Percentiles rank a stretch among this genome's conserved stretches.
These are phyloP conservation scores for Colletotrichum cordylinicola DNA, from an alignment of 2,329 filamentous ascomycete species.

Conservation along the genomic window DNA sequence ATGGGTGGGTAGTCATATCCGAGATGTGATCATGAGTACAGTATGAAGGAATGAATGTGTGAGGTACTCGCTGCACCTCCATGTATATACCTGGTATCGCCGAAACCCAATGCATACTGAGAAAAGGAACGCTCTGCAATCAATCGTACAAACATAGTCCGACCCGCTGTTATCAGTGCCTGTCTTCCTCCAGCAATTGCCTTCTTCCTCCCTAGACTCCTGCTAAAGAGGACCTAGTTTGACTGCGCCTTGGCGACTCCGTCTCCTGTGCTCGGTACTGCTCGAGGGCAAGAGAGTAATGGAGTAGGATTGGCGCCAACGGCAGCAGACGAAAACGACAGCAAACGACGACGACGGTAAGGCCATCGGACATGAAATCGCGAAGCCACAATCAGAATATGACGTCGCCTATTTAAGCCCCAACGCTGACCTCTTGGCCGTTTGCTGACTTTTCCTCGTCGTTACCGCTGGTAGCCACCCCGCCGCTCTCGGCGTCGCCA, in stretches of 20 bases:
- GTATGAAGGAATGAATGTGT: background rate
- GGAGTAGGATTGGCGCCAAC: background rate
- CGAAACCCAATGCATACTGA: background rate
- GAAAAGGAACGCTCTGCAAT: background rate
- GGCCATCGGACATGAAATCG: background rate
- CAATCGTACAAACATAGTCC: background rate
- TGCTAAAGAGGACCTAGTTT: background rate
- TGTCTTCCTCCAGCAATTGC: background rate
- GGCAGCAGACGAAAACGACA: background rate
- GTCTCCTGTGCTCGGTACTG: rapidly evolving
- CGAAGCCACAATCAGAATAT: background rate
- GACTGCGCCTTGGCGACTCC: background rate
- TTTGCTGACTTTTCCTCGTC: constrained; percentile 6
- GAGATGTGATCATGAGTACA: background rate
- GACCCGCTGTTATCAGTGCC: background rate
- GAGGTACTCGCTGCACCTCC: background rate
- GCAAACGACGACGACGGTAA: background rate
- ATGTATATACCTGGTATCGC: constrained; percentile 6
- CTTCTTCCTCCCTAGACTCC: background rate
- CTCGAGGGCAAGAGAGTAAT: rapidly evolving
- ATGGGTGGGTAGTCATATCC: background rate
- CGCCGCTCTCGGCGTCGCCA: background rate
- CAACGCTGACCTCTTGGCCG: constrained; percentile 12
- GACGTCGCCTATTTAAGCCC: background rate
- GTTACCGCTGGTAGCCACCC: background rate